Evolutionary conservation across 2,329 filamentous ascomycete genomes (phyloP), one percentile per base, ranked within the genome.

Genomic region (Ambrosiella cleistominuta): DNA sequence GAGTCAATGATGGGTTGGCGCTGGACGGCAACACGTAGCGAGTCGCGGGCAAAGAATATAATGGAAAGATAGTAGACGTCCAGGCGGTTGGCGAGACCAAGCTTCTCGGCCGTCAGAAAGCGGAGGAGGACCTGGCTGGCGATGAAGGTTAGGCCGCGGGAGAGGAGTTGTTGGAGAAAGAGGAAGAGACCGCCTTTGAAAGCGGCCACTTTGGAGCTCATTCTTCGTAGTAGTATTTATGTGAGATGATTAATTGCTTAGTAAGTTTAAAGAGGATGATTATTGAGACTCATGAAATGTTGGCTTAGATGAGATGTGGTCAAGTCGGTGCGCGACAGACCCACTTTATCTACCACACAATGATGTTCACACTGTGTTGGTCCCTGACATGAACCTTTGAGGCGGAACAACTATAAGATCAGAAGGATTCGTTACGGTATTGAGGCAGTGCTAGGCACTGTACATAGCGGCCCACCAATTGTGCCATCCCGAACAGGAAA

Each of bases 11-110:
- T 27, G 54, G 61, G 62, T 64, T 90, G 86, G 56, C 93, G 79
- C 70, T 97, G 91, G 40, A 95, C 80, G 35, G 91, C 89, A n/a
- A 95, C 85, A 13, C 93, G 84, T 54, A 97, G 73, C 65, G 86
- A 91, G 70, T 98, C 93, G 44, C 93, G 80, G 0, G 93, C 86
- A 66, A 98, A 97, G 70, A 95, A 96, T 0, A 98, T 77, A n/a
- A 94, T 83, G 0, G 89, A 88, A 50, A 95, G 85, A 61, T 91
- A 90, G 69, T 90, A 96, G 0, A 97, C 81, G 65, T 98, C 93
- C 2, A 98, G 78, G 68, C 96, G 93, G 0, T 90, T 85, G 1
- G 90, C 85, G 4, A 95, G 76, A 5, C 91, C 93, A 1, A 98
- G 78, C 0, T 94, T 76, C 60, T 85, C 79, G 0, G 93, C 90